Evolutionary conservation across 2,329 filamentous ascomycete species (phyloP).

Genomic region (Tolypocladium ovalisporum): DNA sequence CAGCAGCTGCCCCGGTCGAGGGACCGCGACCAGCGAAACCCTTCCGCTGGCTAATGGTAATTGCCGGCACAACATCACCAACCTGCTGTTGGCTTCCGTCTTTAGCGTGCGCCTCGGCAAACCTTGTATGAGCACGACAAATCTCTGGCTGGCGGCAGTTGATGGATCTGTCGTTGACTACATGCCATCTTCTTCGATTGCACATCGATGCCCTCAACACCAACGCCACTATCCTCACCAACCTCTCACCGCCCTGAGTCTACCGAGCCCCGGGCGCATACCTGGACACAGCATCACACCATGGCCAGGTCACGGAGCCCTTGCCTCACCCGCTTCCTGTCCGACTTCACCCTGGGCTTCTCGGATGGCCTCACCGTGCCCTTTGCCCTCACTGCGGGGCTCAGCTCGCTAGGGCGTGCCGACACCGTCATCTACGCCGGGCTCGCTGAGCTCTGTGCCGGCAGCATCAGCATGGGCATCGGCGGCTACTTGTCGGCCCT

Average conservation of each 20-base stretch:
- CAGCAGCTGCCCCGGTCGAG: not conserved
- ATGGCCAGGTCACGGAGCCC: slow-evolving; percentile 15
- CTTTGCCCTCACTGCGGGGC: slow-evolving; percentile 61
- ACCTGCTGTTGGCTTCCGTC: not conserved
- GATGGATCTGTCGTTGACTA: not conserved
- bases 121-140: not conserved
- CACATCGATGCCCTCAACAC: not conserved
- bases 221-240: not conserved
- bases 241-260: not conserved
- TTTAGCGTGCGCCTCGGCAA: not conserved
- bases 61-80: not conserved
- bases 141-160: not conserved
- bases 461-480: slow-evolving; percentile 64
- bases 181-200: not conserved
- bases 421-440: slow-evolving; percentile 57
- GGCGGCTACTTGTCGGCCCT: slow-evolving; percentile 56
- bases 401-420: slow-evolving; percentile 49
- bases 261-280: not conserved
- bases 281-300: no score
- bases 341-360: slow-evolving; percentile 62
- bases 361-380: slow-evolving; percentile 67
- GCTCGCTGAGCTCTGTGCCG: slow-evolving; percentile 58
- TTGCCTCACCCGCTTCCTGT: slow-evolving; percentile 31
- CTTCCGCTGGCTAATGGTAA: not conserved
- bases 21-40: not conserved